Evolutionary conservation across 2,329 filamentous ascomycete species (phyloP).

Genomic region (Tricladium varicosporioides): DNA sequence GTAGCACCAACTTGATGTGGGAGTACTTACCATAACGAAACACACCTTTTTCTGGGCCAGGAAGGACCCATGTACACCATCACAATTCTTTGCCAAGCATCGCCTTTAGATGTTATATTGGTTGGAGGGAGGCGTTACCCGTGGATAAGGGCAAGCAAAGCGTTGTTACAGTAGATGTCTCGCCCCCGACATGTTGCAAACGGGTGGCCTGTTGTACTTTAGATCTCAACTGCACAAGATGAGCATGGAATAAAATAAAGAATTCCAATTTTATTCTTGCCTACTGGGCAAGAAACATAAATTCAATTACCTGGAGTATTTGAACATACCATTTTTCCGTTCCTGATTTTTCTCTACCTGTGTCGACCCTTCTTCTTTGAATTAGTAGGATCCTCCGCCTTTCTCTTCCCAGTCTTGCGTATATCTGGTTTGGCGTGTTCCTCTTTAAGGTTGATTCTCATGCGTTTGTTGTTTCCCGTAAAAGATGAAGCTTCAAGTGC

Average conservation of each 20-base stretch:
- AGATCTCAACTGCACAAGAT: slow-evolving; percentile 22
- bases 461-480: slow-evolving; percentile 31
- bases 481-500: slow-evolving; percentile 37
- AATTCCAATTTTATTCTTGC: not conserved
- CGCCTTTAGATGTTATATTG: slow-evolving; percentile 20
- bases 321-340: slow-evolving; percentile 15
- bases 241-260: slow-evolving; percentile 17
- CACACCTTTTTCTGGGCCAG: slow-evolving; percentile 6
- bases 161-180: slow-evolving; percentile 26
- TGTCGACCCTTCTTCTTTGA: slow-evolving; percentile 25
- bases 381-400: slow-evolving; percentile 14
- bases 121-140: slow-evolving; percentile 32
- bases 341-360: slow-evolving; percentile 10
- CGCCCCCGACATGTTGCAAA: slow-evolving; percentile 14
- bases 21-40: slow-evolving; percentile 2
- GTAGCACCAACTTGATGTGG: slow-evolving; percentile 24
- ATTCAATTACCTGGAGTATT: slow-evolving; percentile 2
- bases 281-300: slow-evolving; percentile 4
- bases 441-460: slow-evolving; percentile 24
- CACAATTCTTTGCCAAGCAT: slow-evolving; percentile 25
- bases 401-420: slow-evolving; percentile 19
- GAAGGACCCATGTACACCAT: slow-evolving; percentile 23
- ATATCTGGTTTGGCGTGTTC: slow-evolving; percentile 1
- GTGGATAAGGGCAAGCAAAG: slow-evolving; percentile 27
- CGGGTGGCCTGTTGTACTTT: slow-evolving; percentile 32